Base-by-base conservation (phyloP, 2,329 filamentous ascomycete species). In the Penicillium olsonii region DNA sequence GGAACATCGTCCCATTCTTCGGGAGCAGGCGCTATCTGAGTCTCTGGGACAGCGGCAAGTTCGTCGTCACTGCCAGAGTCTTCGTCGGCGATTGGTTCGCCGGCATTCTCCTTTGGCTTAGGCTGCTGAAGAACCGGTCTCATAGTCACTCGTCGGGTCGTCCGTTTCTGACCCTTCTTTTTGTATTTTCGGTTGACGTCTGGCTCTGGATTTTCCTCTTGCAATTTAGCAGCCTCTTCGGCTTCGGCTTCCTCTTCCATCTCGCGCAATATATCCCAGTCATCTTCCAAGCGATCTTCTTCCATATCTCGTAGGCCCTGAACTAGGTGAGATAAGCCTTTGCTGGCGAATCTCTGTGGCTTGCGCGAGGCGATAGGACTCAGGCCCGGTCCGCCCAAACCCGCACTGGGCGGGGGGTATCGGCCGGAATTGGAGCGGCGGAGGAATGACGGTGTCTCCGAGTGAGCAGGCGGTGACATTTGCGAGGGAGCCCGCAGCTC, bases 101-200 rank as follows among this genome's bases (percentile, higher is more conserved):
- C 54, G 19, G 57, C 49, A 12, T 59, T 54, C 9, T 61, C 57
- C 38, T 59, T 55, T 5, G 61, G 44, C 41, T 65, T 62, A 3
- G 63, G 54, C 40, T 65, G 68, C 27, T 69, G 60, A 24, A 66
- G 56, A 3, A 69, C 66, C 1, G 75, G 75, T 39, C 68, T 72
- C 67, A 78, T 75, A 31, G 61, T 67, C 11, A 75, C 71, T 39
- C 69, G 60, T 43, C 72, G 68, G 2, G 76, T 78, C 5, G 74
- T 76, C 39, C 76, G 66, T 54, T 78, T 78, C 53, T 77, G 76
- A 2, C 75, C 75, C 56, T 73, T 77, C 63, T 78, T 78, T 60
- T 75, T 77, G 61, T 67, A 76, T n/a, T 50, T 44, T 5, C 37
- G 29, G n/a, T 54, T 49, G 10, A 46, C 20, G 3, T 37, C 55